Evolutionary conservation across 768 basidiomycete species (phyloP).

Genomic region (Hydnomerulius pinastri): DNA sequence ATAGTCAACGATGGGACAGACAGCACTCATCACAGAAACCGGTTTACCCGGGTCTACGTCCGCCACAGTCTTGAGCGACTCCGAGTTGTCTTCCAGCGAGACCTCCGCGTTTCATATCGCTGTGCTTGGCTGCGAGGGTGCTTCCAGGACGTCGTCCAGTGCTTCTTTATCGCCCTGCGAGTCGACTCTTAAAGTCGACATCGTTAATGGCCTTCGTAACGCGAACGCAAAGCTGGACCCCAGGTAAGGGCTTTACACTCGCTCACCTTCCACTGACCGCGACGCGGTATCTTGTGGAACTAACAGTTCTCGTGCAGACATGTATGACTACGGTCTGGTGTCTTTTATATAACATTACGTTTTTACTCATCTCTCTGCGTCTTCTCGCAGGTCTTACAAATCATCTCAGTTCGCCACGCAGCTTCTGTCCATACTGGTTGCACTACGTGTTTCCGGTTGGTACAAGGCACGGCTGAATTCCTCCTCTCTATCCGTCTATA

Average conservation of each 20-base stretch:
- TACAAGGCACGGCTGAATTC: constrained; percentile 44
- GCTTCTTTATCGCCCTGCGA: constrained; percentile 38
- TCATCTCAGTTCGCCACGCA: constrained; percentile 53
- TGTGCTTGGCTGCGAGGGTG: not conserved
- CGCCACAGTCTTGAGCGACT: not conserved
- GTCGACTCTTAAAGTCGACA: constrained; percentile 43
- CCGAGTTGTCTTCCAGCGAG: constrained; percentile 6
- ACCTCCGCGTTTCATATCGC: constrained; percentile 8
- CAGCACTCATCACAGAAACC: constrained; percentile 12
- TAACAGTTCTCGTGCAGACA: constrained; percentile 33
- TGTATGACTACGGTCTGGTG: constrained; percentile 39
- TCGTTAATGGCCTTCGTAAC: constrained; percentile 64
- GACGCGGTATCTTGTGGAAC: constrained; percentile 35
- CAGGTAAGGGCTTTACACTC: constrained; percentile 55
- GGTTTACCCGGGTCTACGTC: not conserved
- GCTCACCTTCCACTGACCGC: constrained; percentile 14
- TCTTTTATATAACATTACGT: constrained; percentile 18
- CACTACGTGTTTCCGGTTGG: constrained; percentile 65
- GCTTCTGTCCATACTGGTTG: constrained; percentile 55
- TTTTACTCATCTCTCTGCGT: constrained; percentile 19
- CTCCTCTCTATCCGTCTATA: constrained; percentile 60
- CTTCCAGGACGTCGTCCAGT: constrained; percentile 30
- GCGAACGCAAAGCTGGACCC: constrained; percentile 57
- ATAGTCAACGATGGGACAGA: constrained; percentile 15
- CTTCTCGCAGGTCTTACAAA: constrained; percentile 60